phyloP scores from a whole-genome alignment of 177 flowering plant species.

The Vitis hybrid region DNA sequence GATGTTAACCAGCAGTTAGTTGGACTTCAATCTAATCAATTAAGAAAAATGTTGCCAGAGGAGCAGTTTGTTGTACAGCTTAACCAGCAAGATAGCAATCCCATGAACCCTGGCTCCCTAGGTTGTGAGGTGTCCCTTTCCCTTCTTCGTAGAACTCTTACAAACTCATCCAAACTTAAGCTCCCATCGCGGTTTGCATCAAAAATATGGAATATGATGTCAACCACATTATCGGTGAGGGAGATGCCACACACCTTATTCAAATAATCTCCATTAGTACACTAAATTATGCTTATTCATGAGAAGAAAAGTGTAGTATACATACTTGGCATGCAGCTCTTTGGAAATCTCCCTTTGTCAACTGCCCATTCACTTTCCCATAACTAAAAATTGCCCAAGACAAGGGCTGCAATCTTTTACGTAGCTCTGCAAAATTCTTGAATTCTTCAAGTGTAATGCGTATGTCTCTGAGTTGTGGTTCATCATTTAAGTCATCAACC shows the following conservation, averaged over 20 bases:
- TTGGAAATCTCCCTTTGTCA: constrained; percentile 72
- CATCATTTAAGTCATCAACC: constrained; percentile 53
- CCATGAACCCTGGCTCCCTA: constrained; percentile 33
- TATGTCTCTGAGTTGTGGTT: constrained; percentile 43
- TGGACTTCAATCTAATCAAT: not conserved
- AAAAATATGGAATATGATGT: constrained; percentile 74
- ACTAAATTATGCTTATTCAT: not conserved
- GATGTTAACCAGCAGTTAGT: no score
- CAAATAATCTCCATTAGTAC: not conserved
- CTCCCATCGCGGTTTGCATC: constrained; percentile 72
- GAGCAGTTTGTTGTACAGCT: constrained; percentile 47
- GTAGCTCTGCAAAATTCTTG: constrained; percentile 71
- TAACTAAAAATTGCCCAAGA: constrained; percentile 74
- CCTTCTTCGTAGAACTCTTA: constrained; percentile 64
- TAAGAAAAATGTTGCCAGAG: constrained; percentile 16
- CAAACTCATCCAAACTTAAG: constrained; percentile 77
- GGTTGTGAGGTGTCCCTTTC: constrained; percentile 43
- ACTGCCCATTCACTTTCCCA: constrained; percentile 68
- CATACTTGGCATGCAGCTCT: constrained; percentile 81
- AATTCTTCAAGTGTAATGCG: constrained; percentile 70
- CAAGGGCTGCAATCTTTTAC: constrained; percentile 52
- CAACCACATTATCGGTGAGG: constrained; percentile 55
- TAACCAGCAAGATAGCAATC: constrained; percentile 58
- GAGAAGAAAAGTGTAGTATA: not conserved
- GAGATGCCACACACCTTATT: constrained; percentile 74